These are phyloP conservation scores for Rhizoclosmatium globosum DNA, from an alignment of 192 early-diverging fungal genomes.

Conservation along the genomic window DNA sequence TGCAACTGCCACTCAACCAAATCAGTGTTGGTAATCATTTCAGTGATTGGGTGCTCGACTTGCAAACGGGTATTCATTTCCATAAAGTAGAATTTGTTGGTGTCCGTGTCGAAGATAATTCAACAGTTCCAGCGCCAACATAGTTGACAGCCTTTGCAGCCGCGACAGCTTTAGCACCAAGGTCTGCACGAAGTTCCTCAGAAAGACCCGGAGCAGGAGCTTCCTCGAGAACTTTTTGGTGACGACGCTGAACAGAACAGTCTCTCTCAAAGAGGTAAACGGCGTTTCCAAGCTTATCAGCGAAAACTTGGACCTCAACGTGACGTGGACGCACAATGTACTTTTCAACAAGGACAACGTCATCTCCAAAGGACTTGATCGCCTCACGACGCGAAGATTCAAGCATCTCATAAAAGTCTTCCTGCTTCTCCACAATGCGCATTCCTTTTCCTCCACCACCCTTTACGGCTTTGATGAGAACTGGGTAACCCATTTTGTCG, in stretches of 20 bases:
- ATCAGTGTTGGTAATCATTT: constrained; percentile 94
- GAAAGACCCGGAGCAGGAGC: constrained; percentile 89
- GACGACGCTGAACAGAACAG: constrained; percentile 92
- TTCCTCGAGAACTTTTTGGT: constrained; percentile 97
- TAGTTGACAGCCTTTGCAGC: constrained; percentile 94
- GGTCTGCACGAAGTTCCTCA: constrained; percentile 69
- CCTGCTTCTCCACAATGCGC: constrained; percentile 79
- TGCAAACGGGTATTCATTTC: constrained; percentile 97
- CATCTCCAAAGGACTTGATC: constrained; percentile 90
- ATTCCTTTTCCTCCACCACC: constrained; percentile 98
- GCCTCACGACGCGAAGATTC: constrained; percentile 86
- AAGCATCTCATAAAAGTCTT: constrained; percentile 87
- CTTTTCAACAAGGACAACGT: constrained; percentile 90
- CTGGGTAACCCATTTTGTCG: constrained; percentile 89
- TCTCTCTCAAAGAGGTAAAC: constrained; percentile 96
- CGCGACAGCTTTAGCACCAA: constrained; percentile 91
- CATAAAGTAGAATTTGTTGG: constrained; percentile 94
- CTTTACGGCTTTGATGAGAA: constrained; percentile 96
- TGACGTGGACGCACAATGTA: constrained; percentile 89
- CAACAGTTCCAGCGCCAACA: constrained; percentile 94
- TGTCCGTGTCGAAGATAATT: constrained; percentile 95
- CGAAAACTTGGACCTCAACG: constrained; percentile 97
- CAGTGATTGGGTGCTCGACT: constrained; percentile 97
- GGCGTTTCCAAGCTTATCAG: constrained; percentile 84
- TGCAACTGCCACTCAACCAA: constrained; percentile 96